Conservation (phyloP, 352 stramenopile genomes). For the Pythium myriotylum region DNA sequence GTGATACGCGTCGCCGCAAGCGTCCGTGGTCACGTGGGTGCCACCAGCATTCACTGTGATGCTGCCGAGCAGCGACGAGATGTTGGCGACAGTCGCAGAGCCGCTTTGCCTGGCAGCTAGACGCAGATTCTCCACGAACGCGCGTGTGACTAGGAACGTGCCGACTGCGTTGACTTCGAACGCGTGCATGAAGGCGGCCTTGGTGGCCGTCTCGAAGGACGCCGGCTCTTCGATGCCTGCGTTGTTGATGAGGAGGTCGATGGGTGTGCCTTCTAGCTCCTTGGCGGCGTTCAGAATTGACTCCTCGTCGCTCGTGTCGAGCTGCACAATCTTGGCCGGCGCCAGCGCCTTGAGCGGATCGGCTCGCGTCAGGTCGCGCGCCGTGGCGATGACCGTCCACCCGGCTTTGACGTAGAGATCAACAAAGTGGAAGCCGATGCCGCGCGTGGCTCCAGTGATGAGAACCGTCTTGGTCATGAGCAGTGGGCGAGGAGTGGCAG, state of each 20-base stretch:
- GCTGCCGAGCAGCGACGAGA: constrained; percentile 52
- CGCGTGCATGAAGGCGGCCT: constrained; percentile 45
- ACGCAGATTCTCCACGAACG: constrained; percentile 42
- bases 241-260: constrained; percentile 71
- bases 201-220: constrained; percentile 34
- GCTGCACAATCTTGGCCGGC: constrained; percentile 39
- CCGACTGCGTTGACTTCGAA: constrained; percentile 69
- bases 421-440: constrained; percentile 34
- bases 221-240: constrained; percentile 39
- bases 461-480: constrained; percentile 26
- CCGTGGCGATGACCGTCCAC: constrained; percentile 31
- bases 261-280: constrained; percentile 35
- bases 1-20: constrained; percentile 4
- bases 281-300: constrained; percentile 37
- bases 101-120: constrained; percentile 15
- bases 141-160: constrained; percentile 54
- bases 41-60: constrained; percentile 40
- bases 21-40: background rate
- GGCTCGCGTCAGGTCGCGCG: constrained; percentile 15
- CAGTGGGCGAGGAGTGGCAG: background rate
- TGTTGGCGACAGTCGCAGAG: constrained; percentile 33
- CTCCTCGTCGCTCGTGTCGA: constrained; percentile 44
- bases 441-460: constrained; percentile 37
- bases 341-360: constrained; percentile 18
- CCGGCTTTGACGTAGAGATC: constrained; percentile 25